A percentile compares a stretch with the other conserved stretches of the same genome.
Conservation (phyloP, 2,329 filamentous ascomycete species). For the Aaosphaeria pasadenensis region DNA sequence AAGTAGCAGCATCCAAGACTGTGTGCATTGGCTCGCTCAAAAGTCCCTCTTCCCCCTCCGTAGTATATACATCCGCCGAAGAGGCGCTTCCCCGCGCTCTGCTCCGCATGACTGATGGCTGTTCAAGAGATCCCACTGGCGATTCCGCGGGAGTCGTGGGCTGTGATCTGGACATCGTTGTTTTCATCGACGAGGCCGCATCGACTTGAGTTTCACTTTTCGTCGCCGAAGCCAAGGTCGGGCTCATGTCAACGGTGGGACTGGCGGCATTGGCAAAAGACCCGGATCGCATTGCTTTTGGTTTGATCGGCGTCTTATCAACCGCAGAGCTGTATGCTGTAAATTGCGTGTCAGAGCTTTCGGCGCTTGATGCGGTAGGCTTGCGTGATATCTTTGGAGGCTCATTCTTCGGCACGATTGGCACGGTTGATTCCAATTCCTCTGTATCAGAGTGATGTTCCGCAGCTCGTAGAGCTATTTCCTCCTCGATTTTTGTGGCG, state of each 20-base stretch:
- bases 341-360: conserved; percentile 2
- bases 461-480: neutral
- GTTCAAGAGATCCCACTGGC: conserved; percentile 42
- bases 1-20: conserved; percentile 1
- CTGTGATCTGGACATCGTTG: conserved; percentile 61
- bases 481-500: neutral
- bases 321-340: conserved; percentile 21
- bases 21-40: neutral
- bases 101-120: conserved; percentile 4
- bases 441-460: neutral
- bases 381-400: neutral
- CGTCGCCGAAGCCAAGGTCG: conserved; percentile 60
- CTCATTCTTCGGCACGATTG: neutral
- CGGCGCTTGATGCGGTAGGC: neutral
- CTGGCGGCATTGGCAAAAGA: conserved; percentile 63
- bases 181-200: conserved; percentile 65
- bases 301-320: conserved; percentile 31
- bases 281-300: conserved; percentile 58
- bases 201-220: conserved; percentile 49
- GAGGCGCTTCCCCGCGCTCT: conserved; percentile 1
- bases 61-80: neutral
- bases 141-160: conserved; percentile 53
- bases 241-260: conserved; percentile 66
- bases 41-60: conserved; percentile 1
- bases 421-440: neutral